phyloP scores from a whole-genome alignment of 192 early-diverging fungal genomes.

The Entomortierella parvispora region DNA sequence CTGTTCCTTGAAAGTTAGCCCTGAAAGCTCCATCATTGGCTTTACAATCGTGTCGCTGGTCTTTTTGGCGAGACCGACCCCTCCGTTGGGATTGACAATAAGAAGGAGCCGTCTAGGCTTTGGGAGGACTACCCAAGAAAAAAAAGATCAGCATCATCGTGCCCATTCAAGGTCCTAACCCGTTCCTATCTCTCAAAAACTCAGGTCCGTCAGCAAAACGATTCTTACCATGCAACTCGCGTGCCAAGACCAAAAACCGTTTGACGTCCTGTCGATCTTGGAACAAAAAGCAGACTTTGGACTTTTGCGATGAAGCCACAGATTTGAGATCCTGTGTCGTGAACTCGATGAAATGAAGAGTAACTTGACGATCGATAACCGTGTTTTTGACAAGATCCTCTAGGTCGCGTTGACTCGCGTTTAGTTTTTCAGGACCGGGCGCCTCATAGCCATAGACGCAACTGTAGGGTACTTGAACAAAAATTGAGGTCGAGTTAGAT shows the following conservation, averaged over 20 bases:
- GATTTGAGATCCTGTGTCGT: constrained; percentile 5
- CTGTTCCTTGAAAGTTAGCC: constrained; percentile 23
- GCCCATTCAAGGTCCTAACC: too few relatives aligned
- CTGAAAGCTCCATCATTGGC: constrained; percentile 39
- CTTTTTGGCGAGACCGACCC: constrained; percentile 25
- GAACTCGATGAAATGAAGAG: constrained; percentile 21
- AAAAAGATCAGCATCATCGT: background rate
- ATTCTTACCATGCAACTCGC: constrained; percentile 18
- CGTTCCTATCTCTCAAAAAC: too few relatives aligned
- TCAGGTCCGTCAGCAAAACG: too few relatives aligned
- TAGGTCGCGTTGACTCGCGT: background rate
- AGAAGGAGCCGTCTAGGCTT: constrained; percentile 13
- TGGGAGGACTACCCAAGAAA: constrained; percentile 21
- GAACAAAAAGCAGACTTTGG: constrained; percentile 19
- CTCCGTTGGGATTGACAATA: constrained; percentile 40
- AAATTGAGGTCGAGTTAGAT: background rate
- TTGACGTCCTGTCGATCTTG: constrained; percentile 9
- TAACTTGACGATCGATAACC: background rate
- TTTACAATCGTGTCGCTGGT: constrained; percentile 32
- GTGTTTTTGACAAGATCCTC: constrained; percentile 8
- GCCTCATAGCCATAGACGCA: constrained; percentile 41
- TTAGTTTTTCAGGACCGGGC: background rate
- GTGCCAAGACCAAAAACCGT: constrained; percentile 14
- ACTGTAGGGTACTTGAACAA: constrained; percentile 29
- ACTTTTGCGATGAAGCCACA: background rate